Evolutionary conservation across 2,329 filamentous ascomycete genomes (phyloP), one percentile per base, ranked within the genome.

Genomic region (Fusarium sp.): DNA sequence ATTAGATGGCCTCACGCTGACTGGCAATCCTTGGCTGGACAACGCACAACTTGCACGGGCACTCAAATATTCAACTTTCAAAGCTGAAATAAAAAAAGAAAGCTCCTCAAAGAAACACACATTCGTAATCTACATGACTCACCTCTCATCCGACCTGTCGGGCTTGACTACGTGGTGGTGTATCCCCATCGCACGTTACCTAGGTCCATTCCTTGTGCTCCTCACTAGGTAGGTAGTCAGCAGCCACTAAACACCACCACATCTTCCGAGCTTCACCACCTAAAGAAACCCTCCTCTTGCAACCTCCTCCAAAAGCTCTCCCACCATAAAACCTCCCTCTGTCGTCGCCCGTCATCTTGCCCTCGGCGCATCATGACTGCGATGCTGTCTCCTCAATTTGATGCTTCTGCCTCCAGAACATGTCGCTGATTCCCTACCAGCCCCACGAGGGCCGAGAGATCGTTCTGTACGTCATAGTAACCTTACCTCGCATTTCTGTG

Each of bases 391-490:
- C 59, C 58, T 58, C 65, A 54, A 55, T 62, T 63, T 40, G 68
- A 74, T 65, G 68, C 66, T 54, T 56, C 64, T 54, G 44, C 40
- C 44, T 36, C 58, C 64, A 64, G 65, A 71, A 66, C 63, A 82
- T 89, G 86, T 93, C 91, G 71, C 83, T 96, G 74, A 90, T 96
- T 69, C 92, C 92, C 4, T 95, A 93, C 77, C 86, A 87, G 60
- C 87, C 89, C 53, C 86, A 86, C 67, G 91, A 93, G 74, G 90
- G 90, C 73, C 88, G 90, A 73, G 91, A 94, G 77, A 89, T 96
- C 72, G 92, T 95, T 38, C 84, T 96, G 91, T 94, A 86, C 75
- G 91, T 86, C 73, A 73, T 71, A 38, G 18, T 38, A 57, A 49
- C 23, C 38, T 42, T 34, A 58, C 13, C 53, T 62, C 23, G 44